Percentiles rank a stretch among this genome's conserved stretches.
Evolutionary conservation across 768 basidiomycete genomes (phyloP).

Genomic region (Leccinum uliginosum): DNA sequence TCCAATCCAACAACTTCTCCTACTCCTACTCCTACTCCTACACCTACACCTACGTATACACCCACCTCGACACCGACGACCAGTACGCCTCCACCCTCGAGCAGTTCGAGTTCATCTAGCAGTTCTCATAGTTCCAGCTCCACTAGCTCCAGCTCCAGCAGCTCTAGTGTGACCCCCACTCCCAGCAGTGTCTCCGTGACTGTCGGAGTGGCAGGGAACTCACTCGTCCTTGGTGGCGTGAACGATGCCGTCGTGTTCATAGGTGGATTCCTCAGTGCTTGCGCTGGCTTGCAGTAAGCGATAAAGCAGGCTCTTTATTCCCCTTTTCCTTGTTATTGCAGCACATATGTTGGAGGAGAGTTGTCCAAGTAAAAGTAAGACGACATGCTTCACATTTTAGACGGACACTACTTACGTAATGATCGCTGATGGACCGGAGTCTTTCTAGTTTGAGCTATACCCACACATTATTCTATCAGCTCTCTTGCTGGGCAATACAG

Average conservation of each 20-base stretch:
- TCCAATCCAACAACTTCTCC: constrained; percentile 19
- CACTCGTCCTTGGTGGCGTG: constrained; percentile 14
- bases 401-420: constrained; percentile 13
- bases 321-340: background rate
- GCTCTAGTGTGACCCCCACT: constrained; percentile 22
- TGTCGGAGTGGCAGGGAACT: constrained; percentile 6
- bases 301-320: constrained; percentile 8
- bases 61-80: constrained; percentile 12
- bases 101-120: constrained; percentile 11
- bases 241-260: constrained; percentile 16
- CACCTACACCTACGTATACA: constrained; percentile 16
- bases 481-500: constrained; percentile 4
- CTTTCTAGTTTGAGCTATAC: constrained; percentile 22
- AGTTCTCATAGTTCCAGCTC: constrained; percentile 13
- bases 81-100: constrained; percentile 15
- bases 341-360: background rate
- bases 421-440: constrained; percentile 17
- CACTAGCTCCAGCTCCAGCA: constrained; percentile 6
- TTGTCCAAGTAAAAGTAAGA: constrained; percentile 15
- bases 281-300: constrained; percentile 3
- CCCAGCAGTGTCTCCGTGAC: constrained; percentile 11
- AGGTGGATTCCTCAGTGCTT: constrained; percentile 18
- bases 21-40: constrained; percentile 18
- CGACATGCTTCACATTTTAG: constrained; percentile 14
- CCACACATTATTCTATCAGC: constrained; percentile 20